Evolutionary conservation across 78 protist genomes (phyloP).

Genomic region (Chrysochromulina parva): DNA sequence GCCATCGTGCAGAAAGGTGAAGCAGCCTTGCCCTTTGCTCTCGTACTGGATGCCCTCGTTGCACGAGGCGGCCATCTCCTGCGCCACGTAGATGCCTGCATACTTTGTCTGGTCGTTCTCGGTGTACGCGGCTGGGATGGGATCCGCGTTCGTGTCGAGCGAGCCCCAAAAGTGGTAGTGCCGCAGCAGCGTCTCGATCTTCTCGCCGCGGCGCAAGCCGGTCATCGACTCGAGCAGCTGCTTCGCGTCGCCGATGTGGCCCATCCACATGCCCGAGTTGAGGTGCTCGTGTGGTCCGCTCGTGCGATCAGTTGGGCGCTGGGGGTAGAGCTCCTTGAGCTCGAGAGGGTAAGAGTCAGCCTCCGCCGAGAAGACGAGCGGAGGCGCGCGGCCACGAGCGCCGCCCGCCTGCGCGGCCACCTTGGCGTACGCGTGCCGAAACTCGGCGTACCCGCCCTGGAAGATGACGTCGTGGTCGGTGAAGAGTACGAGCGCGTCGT

Average conservation of each 20-base stretch:
- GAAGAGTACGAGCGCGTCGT: neutral
- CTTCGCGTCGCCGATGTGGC: neutral
- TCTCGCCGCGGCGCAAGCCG: neutral
- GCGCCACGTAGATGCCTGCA: neutral
- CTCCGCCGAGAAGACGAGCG: neutral
- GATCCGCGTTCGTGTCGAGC: neutral
- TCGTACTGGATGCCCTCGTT: neutral
- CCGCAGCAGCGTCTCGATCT: neutral
- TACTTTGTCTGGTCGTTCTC: constrained; percentile 1
- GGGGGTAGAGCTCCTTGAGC: neutral
- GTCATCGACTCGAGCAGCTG: neutral
- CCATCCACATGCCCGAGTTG: constrained; percentile 1
- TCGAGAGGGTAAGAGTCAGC: neutral
- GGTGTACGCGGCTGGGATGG: neutral
- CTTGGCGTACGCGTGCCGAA: neutral
- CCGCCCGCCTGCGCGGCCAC: neutral
- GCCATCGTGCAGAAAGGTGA: too few species aligned
- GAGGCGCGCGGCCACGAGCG: neutral
- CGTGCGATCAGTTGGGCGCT: neutral
- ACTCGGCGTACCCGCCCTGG: neutral
- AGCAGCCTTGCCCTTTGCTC: neutral
- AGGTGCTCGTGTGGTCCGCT: neutral
- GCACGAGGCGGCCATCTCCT: neutral
- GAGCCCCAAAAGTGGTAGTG: neutral
- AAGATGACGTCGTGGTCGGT: constrained; percentile 7